Evolutionary conservation across 805 yeast species (phyloP).

Genomic region (Grigorovia yakushimaensis): DNA sequence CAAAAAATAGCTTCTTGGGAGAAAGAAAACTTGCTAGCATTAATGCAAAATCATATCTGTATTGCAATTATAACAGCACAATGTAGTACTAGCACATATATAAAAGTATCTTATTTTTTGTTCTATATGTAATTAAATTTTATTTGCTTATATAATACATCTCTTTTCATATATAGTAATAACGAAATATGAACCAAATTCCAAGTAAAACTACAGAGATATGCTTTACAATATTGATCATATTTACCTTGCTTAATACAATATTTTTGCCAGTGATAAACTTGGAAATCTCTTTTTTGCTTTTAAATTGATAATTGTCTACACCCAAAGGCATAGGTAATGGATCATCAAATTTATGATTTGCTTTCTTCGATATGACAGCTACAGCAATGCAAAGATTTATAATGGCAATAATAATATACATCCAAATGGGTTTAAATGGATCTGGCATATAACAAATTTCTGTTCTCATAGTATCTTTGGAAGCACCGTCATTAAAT

Average conservation of each 20-base stretch:
- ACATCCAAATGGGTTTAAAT: constrained; percentile 33
- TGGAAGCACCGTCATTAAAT: constrained; percentile 27
- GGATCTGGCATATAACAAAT: constrained; percentile 54
- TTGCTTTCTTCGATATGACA: background rate
- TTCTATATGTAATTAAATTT: no score
- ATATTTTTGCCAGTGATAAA: background rate
- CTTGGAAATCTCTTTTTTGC: background rate
- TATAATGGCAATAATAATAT: constrained; percentile 13
- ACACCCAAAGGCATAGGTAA: constrained; percentile 19
- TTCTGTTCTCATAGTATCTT: constrained; percentile 28
- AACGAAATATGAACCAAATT: background rate
- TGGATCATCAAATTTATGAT: background rate
- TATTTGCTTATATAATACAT: background rate
- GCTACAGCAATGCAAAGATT: constrained; percentile 3
- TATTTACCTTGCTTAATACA: background rate
- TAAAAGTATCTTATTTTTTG: no score
- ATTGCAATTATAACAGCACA: no score
- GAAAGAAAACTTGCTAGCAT: no score
- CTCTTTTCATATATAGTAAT: constrained; percentile 2
- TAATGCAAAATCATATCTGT: no score
- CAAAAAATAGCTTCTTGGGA: no score
- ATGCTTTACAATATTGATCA: background rate
- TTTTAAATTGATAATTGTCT: constrained; percentile 2
- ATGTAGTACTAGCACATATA: background rate
- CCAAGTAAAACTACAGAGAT: background rate